Conservation (phyloP, 495 filamentous ascomycete species). For the Talaromyces trachyspermus region DNA sequence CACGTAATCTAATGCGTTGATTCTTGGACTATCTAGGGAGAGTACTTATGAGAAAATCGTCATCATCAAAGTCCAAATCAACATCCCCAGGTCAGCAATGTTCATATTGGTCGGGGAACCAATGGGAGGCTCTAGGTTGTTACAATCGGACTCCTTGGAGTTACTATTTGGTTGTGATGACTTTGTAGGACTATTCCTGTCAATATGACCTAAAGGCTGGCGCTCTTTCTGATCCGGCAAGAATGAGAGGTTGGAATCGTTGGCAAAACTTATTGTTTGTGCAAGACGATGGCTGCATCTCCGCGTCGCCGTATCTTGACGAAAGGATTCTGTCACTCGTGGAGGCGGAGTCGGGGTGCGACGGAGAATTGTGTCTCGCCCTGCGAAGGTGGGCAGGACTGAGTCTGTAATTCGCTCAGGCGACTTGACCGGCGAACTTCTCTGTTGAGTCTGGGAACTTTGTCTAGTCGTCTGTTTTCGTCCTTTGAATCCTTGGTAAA, state of each 20-base stretch:
- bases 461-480: background rate
- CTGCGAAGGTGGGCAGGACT: slow-evolving; percentile 2
- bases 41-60: slow-evolving; percentile 7
- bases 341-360: background rate
- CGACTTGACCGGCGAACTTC: slow-evolving; percentile 6
- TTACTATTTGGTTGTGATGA: slow-evolving; percentile 11
- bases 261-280: background rate
- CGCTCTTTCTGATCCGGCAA: slow-evolving; percentile 11
- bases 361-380: slow-evolving; percentile 1
- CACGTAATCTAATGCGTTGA: no score
- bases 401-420: background rate
- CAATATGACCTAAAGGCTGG: slow-evolving; percentile 18
- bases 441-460: slow-evolving; percentile 10
- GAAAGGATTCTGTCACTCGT: background rate
- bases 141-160: background rate
- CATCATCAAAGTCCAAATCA: slow-evolving; percentile 8
- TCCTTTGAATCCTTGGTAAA: slow-evolving; percentile 18
- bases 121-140: background rate
- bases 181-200: slow-evolving; percentile 23
- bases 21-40: background rate
- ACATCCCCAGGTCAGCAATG: background rate
- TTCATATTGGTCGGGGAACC: background rate
- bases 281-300: background rate
- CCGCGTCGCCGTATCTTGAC: background rate
- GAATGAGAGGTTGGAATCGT: background rate